phyloP scores from a whole-genome alignment of 495 filamentous ascomycete species.

The Penicillium coffeae region DNA sequence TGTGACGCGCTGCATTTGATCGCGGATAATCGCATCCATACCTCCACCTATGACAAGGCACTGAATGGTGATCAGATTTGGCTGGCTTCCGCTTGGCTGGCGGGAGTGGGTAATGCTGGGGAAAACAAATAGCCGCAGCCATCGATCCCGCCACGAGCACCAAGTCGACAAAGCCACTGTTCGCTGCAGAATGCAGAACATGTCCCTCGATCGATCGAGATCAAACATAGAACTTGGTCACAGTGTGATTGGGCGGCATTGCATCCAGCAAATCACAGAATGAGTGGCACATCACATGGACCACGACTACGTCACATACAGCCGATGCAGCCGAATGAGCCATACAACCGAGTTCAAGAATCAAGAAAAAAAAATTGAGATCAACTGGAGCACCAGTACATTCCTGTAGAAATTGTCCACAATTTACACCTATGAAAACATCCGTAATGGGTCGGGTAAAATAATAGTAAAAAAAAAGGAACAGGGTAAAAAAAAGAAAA shows the following conservation, averaged over 20 bases:
- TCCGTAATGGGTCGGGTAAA: constrained; percentile 32
- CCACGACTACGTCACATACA: no score
- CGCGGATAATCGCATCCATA: no score
- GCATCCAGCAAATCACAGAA: no score
- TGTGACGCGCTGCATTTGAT: no score
- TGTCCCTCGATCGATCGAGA: no score
- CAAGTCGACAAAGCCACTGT: neutral
- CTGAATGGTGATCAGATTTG: no score
- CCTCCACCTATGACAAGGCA: no score
- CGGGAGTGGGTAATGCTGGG: neutral
- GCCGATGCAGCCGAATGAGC: no score
- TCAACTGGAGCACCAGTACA: constrained; percentile 24
- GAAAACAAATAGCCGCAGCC: constrained; percentile 13
- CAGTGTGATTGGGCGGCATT: no score
- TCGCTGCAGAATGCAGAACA: no score
- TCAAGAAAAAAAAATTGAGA: constrained; percentile 5
- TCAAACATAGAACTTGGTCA: no score
- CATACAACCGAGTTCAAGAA: neutral
- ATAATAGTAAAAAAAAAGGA: constrained; percentile 19
- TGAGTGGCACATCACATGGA: no score
- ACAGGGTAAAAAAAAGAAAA: constrained; percentile 18
- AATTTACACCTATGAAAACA: constrained; percentile 51
- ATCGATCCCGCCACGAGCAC: neutral
- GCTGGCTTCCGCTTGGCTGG: neutral
- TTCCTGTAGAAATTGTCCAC: constrained; percentile 35